These are phyloP conservation scores for Fagus crenata DNA, from an alignment of 306 rosid genomes.

Conservation along the genomic window DNA sequence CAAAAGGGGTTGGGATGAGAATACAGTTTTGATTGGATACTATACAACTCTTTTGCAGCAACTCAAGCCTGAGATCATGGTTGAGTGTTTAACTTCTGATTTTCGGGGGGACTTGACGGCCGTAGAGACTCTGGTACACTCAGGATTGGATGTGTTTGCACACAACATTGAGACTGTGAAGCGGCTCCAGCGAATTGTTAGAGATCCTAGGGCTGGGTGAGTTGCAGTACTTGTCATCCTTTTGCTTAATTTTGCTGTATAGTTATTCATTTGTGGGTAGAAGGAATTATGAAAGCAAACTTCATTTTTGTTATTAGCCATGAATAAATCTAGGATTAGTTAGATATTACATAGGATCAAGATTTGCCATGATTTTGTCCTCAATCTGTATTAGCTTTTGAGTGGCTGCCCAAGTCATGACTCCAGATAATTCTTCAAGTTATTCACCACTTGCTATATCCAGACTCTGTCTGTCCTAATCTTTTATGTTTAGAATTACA, in stretches of 20 bases:
- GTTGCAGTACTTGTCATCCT: constrained; percentile 28
- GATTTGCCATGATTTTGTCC: neutral
- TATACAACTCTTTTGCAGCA: constrained; percentile 47
- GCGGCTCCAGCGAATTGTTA: constrained; percentile 89
- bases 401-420: neutral
- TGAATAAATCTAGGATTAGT: neutral
- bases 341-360: neutral
- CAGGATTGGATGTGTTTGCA: constrained; percentile 95
- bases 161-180: constrained; percentile 95
- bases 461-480: neutral
- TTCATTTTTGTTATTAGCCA: neutral
- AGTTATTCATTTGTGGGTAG: neutral
- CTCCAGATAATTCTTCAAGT: neutral
- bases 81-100: constrained; percentile 96
- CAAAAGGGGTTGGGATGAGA: neutral
- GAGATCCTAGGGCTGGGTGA: constrained; percentile 99
- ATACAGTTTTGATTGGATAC: constrained; percentile 3
- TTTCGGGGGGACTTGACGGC: constrained; percentile 86
- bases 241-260: neutral
- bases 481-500: neutral
- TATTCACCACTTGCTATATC: neutral
- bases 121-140: constrained; percentile 67
- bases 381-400: neutral
- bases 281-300: neutral
- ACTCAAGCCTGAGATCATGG: constrained; percentile 88